These are phyloP conservation scores for Ustilago tritici DNA, from an alignment of 1,284 basidiomycete genomes.

Conservation along the genomic window DNA sequence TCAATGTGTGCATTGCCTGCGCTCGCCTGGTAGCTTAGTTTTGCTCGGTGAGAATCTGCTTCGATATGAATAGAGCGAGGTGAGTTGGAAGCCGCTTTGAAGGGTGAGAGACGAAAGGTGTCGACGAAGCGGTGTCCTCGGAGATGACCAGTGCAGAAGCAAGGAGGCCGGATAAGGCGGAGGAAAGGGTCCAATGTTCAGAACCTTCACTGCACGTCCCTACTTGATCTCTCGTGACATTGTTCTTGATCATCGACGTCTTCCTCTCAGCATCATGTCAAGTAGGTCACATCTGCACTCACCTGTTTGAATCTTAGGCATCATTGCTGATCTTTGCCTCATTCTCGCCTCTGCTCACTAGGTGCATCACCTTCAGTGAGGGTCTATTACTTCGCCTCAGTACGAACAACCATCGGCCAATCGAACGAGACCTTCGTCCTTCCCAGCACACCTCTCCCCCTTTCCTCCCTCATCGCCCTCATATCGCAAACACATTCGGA, in stretches of 20 bases:
- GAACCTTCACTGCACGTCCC: conserved; percentile 7
- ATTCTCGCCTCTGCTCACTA: not conserved
- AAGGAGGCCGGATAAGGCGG: not conserved
- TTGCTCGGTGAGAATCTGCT: too few species aligned
- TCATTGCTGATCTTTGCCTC: not conserved
- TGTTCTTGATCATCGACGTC: not conserved
- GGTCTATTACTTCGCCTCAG: conserved; percentile 48
- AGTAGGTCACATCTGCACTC: conserved; percentile 7
- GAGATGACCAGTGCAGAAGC: conserved; percentile 3
- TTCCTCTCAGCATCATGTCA: conserved; percentile 18
- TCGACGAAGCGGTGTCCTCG: conserved; percentile 1
- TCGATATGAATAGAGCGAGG: too few species aligned
- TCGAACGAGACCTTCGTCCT: conserved; percentile 28
- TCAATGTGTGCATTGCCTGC: too few species aligned
- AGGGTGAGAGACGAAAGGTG: not conserved
- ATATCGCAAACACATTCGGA: conserved; percentile 65
- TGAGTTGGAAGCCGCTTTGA: too few species aligned
- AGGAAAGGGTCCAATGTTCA: conserved; percentile 9
- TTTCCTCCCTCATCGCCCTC: conserved; percentile 75
- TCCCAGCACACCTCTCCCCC: conserved; percentile 70
- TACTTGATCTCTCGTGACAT: not conserved
- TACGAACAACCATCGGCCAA: conserved; percentile 35
- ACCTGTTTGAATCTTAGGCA: not conserved
- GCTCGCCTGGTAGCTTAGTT: too few species aligned
- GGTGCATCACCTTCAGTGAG: conserved; percentile 2